Evolutionary conservation across 2,329 filamentous ascomycete species (phyloP), one percentile per base, ranked within the genome.

Genomic region (Nemania sp.): DNA sequence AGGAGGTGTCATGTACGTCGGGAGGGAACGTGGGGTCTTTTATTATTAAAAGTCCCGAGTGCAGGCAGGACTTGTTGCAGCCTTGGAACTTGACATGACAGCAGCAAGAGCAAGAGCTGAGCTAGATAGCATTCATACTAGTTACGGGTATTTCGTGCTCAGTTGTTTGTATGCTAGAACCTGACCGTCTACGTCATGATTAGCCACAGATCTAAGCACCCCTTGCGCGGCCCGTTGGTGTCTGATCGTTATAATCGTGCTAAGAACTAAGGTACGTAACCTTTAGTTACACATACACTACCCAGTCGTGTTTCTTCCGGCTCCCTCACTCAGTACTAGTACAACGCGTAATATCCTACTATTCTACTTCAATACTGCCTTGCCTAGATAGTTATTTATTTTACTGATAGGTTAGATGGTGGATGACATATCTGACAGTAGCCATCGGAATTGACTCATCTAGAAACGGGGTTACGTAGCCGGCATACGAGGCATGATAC

Each of bases 111-210:
- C 63, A 56, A 57, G 41, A 38, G 32, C 57, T 61, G 41, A 38
- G 32, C 57, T 61, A 56, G 7, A 5, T 13, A 38, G n/a, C 22
- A 32, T 29, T 10, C 24, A 41, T 27, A 52, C 13, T 26, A 27
- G 11, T 15, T 26, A 3, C 3, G 45, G 26, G 20, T 20, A n/a
- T 32, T 45, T 49, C 45, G 26, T 45, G 60, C 55, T 51, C 22
- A 35, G 38, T 29, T 35, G 5, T 49, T n/a, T n/a, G 29, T 27
- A 53, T n/a, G 11, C 41, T 15, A 22, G 52, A 63, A 55, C 27
- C 38, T 35, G 5, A n/a, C 38, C 47, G 49, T 41, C 47, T 69
- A 69, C 67, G 67, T 69, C 67, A 69, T 69, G 59, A 41, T 26
- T 18, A 56, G 38, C 27, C 52, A 56, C 35, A 62, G 15, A 45